Conservation (phyloP, 345 rosid genomes). For the Syzygium oleosum region DNA sequence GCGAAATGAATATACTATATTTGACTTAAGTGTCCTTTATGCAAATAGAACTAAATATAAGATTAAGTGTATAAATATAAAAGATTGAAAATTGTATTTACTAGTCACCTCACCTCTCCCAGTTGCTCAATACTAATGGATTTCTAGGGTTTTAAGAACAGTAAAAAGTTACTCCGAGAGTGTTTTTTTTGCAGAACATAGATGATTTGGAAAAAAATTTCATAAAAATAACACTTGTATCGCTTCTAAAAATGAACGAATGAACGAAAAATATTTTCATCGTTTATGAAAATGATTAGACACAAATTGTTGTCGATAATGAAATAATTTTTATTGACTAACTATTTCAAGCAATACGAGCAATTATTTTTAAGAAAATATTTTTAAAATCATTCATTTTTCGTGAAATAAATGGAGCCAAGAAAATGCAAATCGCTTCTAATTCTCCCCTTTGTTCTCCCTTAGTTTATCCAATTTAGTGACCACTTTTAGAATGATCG, state of each 20-base stretch:
- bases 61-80: background rate
- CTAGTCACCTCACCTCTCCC: background rate
- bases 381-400: background rate
- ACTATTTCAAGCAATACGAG: background rate
- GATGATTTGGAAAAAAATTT: background rate
- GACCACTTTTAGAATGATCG: background rate
- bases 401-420: rapidly evolving
- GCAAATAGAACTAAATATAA: background rate
- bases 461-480: background rate
- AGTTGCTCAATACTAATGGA: background rate
- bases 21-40: background rate
- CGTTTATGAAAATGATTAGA: background rate
- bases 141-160: background rate
- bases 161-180: background rate
- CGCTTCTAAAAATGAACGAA: background rate
- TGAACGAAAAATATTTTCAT: background rate
- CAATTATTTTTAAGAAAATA: background rate
- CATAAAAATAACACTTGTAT: background rate
- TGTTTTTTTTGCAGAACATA: background rate
- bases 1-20: background rate
- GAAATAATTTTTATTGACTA: background rate
- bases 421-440: background rate
- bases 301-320: background rate
- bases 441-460: background rate
- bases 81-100: background rate